Conservation (phyloP, 371 early-diverging fungal genomes). For the Mucor sp. region DNA sequence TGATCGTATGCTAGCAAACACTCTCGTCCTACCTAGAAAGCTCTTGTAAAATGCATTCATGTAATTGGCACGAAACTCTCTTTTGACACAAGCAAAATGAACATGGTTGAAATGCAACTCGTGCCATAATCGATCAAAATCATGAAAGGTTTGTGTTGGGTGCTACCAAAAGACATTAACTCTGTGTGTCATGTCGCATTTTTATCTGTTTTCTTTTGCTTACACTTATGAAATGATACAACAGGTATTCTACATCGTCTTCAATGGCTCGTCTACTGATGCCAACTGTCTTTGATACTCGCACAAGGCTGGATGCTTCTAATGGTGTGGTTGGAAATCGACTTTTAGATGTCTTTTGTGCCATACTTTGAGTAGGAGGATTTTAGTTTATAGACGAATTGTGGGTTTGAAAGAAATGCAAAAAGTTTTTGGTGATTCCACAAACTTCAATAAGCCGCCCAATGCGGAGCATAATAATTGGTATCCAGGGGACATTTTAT, state of each 20-base stretch:
- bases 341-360: not conserved
- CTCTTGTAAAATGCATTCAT: constrained; percentile 17
- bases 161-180: not conserved
- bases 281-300: constrained; percentile 13
- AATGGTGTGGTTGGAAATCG: constrained; percentile 11
- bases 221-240: constrained; percentile 25
- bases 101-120: constrained; percentile 21
- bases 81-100: constrained; percentile 26
- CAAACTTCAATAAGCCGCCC: not conserved
- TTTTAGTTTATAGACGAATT: not conserved
- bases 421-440: not conserved
- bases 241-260: constrained; percentile 21
- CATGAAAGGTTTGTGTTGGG: constrained; percentile 10
- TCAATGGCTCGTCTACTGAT: constrained; percentile 16
- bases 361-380: not conserved
- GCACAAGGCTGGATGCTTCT: constrained; percentile 12
- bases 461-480: not conserved
- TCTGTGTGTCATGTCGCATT: not conserved
- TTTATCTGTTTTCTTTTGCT: too few relatives aligned
- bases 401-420: constrained; percentile 4
- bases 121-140: constrained; percentile 23
- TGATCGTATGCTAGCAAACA: not conserved
- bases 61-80: constrained; percentile 7
- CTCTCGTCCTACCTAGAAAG: constrained; percentile 6
- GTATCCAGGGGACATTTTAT: too few relatives aligned